Evolutionary conservation across 176 grass and related monocot genomes (phyloP).

Genomic region (Hordeum vulgare): MorexV3_pseudomolecules_assembly NC_058524.1:242264532-242265031

Average conservation of each 20-base stretch:
- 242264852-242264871: constrained; percentile 55
- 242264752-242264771: constrained; percentile 79
- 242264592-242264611: constrained; percentile 97
- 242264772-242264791: constrained; percentile 89
- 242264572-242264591: constrained; percentile 98
- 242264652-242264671: not conserved
- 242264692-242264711: not conserved
- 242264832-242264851: constrained; percentile 90
- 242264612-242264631: constrained; percentile 99
- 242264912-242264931: not conserved
- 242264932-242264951: not conserved
- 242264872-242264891: not conserved
- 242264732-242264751: not conserved
- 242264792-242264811: constrained; percentile 86
- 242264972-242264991: constrained; percentile 88
- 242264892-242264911: not conserved
- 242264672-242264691: not conserved
- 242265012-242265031: constrained; percentile 83
- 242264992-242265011: constrained; percentile 98
- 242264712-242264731: not conserved
- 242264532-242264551: constrained; percentile 95
- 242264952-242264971: not conserved
- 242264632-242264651: constrained; percentile 75
- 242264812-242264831: constrained; percentile 95
- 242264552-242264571: constrained; percentile 97